Conservation (phyloP, 331 rosid species). For the Quercus lobata region DNA sequence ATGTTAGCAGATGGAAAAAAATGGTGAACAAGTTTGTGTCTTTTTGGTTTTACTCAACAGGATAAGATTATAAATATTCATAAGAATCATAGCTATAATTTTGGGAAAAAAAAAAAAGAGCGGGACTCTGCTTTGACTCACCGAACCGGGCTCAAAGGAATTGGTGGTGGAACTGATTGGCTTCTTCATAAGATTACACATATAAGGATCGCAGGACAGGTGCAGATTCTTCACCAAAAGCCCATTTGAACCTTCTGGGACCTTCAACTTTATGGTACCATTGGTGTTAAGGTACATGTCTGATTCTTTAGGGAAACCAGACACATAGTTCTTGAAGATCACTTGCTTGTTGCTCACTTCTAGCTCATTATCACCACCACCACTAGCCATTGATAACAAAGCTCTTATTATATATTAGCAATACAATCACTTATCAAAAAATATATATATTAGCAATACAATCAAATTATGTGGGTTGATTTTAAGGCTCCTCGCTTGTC, state of each 20-base stretch:
- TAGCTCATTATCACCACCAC: constrained; percentile 2
- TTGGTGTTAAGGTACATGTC: constrained; percentile 16
- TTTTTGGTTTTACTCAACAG: too few relatives aligned
- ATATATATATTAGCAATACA: too few relatives aligned
- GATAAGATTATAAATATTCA: too few relatives aligned
- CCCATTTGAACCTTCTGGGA: constrained; percentile 29
- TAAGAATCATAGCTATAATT: too few relatives aligned
- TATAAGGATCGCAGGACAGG: constrained; percentile 42
- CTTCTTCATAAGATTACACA: constrained; percentile 23
- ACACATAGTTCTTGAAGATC: constrained; percentile 23
- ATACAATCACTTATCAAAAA: too few relatives aligned
- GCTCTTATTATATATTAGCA: too few relatives aligned
- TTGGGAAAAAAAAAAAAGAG: too few relatives aligned
- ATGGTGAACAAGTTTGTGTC: too few relatives aligned
- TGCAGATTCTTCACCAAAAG: constrained; percentile 33
- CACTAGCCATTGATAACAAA: constrained; percentile 15
- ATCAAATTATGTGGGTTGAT: too few relatives aligned
- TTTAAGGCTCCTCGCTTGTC: too few relatives aligned
- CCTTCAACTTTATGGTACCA: constrained; percentile 22
- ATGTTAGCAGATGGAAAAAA: too few relatives aligned
- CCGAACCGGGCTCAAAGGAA: not conserved
- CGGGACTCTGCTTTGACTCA: not conserved
- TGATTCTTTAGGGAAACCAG: constrained; percentile 24
- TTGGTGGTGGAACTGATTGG: not conserved
- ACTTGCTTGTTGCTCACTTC: constrained; percentile 30